Percentiles rank a stretch among this genome's conserved stretches.
Conservation (phyloP, 257 asterid genomes). For the Linderniella brevidens region DNA sequence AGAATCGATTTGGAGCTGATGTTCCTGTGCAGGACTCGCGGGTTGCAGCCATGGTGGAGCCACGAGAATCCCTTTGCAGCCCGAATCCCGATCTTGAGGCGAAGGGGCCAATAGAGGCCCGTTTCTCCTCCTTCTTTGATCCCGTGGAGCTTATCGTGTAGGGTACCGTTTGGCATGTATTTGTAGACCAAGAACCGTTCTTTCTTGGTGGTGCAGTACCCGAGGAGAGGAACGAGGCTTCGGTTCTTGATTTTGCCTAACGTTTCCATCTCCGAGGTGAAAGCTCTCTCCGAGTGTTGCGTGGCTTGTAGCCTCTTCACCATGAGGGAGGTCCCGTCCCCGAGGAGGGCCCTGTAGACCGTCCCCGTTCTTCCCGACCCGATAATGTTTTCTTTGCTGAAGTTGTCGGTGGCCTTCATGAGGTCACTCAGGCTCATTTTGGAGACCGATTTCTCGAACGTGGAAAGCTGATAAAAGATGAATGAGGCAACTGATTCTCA, state of each 20-base stretch:
- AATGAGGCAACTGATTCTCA: slow-evolving; percentile 1
- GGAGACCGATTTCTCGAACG: slow-evolving; percentile 35
- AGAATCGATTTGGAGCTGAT: slow-evolving; percentile 43
- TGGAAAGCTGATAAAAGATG: slow-evolving; percentile 34
- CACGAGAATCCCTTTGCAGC: slow-evolving; percentile 50
- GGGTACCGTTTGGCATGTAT: slow-evolving; percentile 36
- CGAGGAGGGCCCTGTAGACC: slow-evolving; percentile 34
- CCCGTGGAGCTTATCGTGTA: slow-evolving; percentile 22
- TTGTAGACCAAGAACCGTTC: slow-evolving; percentile 39
- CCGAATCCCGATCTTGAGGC: slow-evolving; percentile 29
- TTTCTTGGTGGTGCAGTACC: slow-evolving; percentile 31
- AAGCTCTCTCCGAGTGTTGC: slow-evolving; percentile 34
- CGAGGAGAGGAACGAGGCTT: slow-evolving; percentile 44
- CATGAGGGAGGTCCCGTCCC: slow-evolving; percentile 32
- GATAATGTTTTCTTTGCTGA: slow-evolving; percentile 38
- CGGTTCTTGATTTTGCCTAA: slow-evolving; percentile 30
- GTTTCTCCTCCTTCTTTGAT: slow-evolving; percentile 12
- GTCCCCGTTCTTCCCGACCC: slow-evolving; percentile 48
- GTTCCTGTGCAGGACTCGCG: slow-evolving; percentile 39
- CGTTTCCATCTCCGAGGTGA: slow-evolving; percentile 27
- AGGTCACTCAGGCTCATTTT: slow-evolving; percentile 41
- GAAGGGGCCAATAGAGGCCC: slow-evolving; percentile 28
- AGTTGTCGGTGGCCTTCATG: slow-evolving; percentile 37
- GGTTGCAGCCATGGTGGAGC: slow-evolving; percentile 54
- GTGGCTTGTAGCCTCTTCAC: slow-evolving; percentile 43